Base-by-base conservation (phyloP, 768 basidiomycete genomes). In the Podaxis sp. region DNA sequence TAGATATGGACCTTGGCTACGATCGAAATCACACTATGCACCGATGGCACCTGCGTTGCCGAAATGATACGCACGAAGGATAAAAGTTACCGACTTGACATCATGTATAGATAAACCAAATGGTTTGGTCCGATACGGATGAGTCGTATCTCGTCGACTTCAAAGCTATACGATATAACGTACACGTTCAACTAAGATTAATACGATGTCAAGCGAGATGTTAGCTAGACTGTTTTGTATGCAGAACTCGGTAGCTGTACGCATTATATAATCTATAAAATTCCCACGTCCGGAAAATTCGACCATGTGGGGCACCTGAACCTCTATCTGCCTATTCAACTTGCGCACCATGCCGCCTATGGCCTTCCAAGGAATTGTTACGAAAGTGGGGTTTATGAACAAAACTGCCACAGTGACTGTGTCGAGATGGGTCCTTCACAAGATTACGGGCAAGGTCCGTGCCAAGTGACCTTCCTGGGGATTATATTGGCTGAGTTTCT, bases 331-430 rank as follows among this genome's bases (percentile, higher is more conserved):
- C 60, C 44, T 40, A 51, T 40, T 40, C 56, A 28, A 58, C 14
- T 60, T 51, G 47, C 60, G 37, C 55, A 69, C 59, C 56, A 92
- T 92, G 90, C 87, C 90, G 37, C 90, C 91, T 27, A 87, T 92
- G 84, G 74, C 85, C 14, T 82, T 93, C 64, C 79, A 79, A 23
- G 91, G 91, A 16, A 67, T 85, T 40, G 92, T 93, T 18, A 88
- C 90, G 35, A 93, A 90, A 72, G 88, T 83, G 21, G 91, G 92
- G 7, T 83, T 79, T 65, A 93, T 93, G 91, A 78, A 86, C 57
- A 93, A 92, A 70, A 93, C 91, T 0, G 91, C 82, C 13, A 93
- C 92, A 0, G 91, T 93, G 51, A 87, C 89, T 0, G 90, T 93
- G 6, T 85, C 88, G 23, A 82, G 91, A 59, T 84, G 80, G 77